Evolutionary conservation across 2,329 filamentous ascomycete genomes (phyloP).

Genomic region (Talaromyces sp.): DNA sequence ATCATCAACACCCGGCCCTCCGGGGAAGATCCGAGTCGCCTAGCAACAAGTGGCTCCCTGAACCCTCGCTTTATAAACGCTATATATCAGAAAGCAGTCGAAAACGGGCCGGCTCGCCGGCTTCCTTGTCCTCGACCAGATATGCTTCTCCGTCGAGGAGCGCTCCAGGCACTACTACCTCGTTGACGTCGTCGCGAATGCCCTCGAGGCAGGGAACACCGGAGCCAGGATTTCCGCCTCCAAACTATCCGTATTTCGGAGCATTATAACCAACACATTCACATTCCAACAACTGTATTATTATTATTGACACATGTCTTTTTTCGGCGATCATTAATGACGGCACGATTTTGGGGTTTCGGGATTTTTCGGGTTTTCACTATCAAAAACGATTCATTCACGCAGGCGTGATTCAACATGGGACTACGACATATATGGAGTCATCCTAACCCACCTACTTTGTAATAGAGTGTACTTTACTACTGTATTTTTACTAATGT

Average conservation of each 20-base stretch:
- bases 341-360: not conserved
- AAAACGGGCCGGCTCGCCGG: not conserved
- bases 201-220: not conserved
- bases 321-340: not conserved
- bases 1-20: not conserved
- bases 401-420: not conserved
- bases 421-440: not conserved
- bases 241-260: not conserved
- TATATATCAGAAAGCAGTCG: conserved; percentile 2
- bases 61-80: conserved; percentile 1
- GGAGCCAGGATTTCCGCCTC: not conserved
- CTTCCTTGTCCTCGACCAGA: not conserved
- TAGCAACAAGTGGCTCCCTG: not conserved
- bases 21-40: conserved; percentile 8
- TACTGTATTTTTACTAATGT: not conserved
- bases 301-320: not conserved
- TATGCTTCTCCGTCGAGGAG: not conserved
- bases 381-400: not conserved
- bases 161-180: not conserved
- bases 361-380: not conserved
- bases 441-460: not conserved
- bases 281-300: not conserved
- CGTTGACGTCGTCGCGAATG: not conserved
- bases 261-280: not conserved
- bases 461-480: not conserved